Evolutionary conservation across 1,284 basidiomycete species (phyloP).

Genomic region (Trichosporon sp.): DNA sequence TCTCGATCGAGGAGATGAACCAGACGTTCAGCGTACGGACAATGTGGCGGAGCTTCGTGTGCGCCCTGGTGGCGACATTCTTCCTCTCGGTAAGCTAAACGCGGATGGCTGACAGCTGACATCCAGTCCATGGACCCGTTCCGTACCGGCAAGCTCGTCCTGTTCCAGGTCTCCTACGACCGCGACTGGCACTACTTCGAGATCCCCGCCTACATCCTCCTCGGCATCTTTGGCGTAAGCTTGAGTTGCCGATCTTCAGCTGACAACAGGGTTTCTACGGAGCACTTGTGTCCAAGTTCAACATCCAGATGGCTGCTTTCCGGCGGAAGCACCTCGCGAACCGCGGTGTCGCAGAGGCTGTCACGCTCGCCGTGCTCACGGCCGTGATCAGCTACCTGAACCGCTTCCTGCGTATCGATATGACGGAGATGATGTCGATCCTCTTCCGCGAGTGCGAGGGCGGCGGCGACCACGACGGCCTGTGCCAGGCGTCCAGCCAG

Average conservation of each 20-base stretch:
- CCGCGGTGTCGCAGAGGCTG: constrained; percentile 83
- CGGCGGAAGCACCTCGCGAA: constrained; percentile 79
- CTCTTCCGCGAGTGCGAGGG: constrained; percentile 95
- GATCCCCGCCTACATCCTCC: constrained; percentile 87
- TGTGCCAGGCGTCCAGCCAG: constrained; percentile 91
- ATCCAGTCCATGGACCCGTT: constrained; percentile 92
- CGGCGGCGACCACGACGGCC: constrained; percentile 81
- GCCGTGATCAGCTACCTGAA: constrained; percentile 92
- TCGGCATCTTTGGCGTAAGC: constrained; percentile 89
- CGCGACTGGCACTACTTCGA: constrained; percentile 99
- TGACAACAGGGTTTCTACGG: constrained; percentile 81
- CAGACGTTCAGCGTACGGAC: constrained; percentile 93
- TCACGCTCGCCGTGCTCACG: constrained; percentile 78
- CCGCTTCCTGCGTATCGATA: constrained; percentile 91
- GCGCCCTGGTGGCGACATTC: constrained; percentile 92
- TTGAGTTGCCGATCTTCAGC: constrained; percentile 9
- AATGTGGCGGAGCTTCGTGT: constrained; percentile 98
- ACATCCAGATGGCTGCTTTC: constrained; percentile 90
- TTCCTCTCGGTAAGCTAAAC: constrained; percentile 72
- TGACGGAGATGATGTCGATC: constrained; percentile 96
- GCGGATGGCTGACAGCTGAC: constrained; percentile 6
- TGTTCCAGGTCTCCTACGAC: constrained; percentile 97
- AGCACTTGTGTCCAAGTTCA: constrained; percentile 94
- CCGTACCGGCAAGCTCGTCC: constrained; percentile 92
- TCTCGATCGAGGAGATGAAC: constrained; percentile 91